These are phyloP conservation scores for Lipomyces sp. DNA, from an alignment of 805 yeast genomes.

Conservation along the genomic window DNA sequence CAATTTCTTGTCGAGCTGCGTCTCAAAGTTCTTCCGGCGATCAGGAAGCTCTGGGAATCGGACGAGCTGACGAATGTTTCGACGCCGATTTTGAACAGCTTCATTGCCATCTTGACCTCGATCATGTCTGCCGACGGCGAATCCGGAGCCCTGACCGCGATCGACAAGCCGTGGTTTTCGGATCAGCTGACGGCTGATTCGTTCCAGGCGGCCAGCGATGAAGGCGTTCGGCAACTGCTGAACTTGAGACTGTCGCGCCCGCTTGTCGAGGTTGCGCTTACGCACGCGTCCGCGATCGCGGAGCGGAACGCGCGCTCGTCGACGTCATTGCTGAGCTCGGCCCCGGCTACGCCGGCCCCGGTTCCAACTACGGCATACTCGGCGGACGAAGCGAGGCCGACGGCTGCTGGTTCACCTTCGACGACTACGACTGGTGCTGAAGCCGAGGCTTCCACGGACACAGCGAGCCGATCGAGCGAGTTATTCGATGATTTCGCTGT, in stretches of 20 bases:
- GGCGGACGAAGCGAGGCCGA: too few relatives aligned
- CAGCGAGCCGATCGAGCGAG: too few relatives aligned
- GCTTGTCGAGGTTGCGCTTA: constrained; percentile 5
- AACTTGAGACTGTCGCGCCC: constrained; percentile 26
- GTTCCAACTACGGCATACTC: too few relatives aligned
- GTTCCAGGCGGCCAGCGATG: constrained; percentile 31
- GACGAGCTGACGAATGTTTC: constrained; percentile 7
- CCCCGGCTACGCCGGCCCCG: too few relatives aligned
- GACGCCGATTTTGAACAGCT: constrained; percentile 12
- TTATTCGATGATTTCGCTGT: too few relatives aligned
- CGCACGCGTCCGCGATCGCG: neutral
- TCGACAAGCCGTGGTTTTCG: constrained; percentile 18
- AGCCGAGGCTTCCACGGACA: too few relatives aligned
- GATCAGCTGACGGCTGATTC: constrained; percentile 12
- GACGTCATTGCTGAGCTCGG: too few relatives aligned
- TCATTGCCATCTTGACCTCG: constrained; percentile 15
- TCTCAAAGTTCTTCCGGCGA: constrained; percentile 27
- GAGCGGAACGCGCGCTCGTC: too few relatives aligned
- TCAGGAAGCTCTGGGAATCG: constrained; percentile 23
- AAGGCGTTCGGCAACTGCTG: constrained; percentile 30
- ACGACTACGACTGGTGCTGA: too few relatives aligned
- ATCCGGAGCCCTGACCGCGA: constrained; percentile 6
- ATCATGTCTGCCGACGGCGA: constrained; percentile 26
- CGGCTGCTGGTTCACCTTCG: too few relatives aligned
- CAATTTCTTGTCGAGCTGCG: constrained; percentile 38